phyloP scores from a whole-genome alignment of 192 early-diverging fungal genomes.

The Coemansia sp. region DNA sequence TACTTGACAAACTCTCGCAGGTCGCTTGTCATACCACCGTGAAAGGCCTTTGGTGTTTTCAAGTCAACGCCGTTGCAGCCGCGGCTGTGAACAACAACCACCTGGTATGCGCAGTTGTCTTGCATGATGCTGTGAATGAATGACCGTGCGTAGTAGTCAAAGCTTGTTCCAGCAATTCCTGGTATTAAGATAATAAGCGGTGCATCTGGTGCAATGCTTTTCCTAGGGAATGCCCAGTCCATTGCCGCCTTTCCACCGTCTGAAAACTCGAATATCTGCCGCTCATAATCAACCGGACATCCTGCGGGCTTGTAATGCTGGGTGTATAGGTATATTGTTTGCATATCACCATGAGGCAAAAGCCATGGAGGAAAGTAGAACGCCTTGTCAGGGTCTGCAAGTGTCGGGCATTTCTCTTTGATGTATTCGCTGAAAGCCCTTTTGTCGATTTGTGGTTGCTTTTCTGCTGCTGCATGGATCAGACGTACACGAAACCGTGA shows the following conservation, averaged over 20 bases:
- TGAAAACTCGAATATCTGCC: conserved; percentile 49
- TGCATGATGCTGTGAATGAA: conserved; percentile 37
- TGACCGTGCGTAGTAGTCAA: conserved; percentile 51
- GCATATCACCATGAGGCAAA: conserved; percentile 75
- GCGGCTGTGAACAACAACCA: conserved; percentile 84
- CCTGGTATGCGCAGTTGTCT: conserved; percentile 64
- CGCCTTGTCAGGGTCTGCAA: conserved; percentile 57
- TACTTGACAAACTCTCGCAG: conserved; percentile 45
- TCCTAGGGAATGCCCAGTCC: conserved; percentile 45
- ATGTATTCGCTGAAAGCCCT: conserved; percentile 35
- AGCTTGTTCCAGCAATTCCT: conserved; percentile 46
- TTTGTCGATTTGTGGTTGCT: conserved; percentile 33
- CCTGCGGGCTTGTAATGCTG: conserved; percentile 53
- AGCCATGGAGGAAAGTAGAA: conserved; percentile 68
- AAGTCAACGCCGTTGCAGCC: conserved; percentile 81
- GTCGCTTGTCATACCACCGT: conserved; percentile 83
- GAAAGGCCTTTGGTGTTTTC: conserved; percentile 75
- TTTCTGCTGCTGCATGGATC: conserved; percentile 42
- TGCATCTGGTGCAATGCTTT: conserved; percentile 9
- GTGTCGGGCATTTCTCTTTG: conserved; percentile 53
- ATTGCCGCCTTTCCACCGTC: conserved; percentile 47
- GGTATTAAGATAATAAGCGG: conserved; percentile 45
- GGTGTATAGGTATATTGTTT: conserved; percentile 63
- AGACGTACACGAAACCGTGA: conserved; percentile 42
- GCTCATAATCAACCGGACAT: conserved; percentile 41